phyloP scores from a whole-genome alignment of 177 flowering plant species.

The Vitis hybrid region DNA sequence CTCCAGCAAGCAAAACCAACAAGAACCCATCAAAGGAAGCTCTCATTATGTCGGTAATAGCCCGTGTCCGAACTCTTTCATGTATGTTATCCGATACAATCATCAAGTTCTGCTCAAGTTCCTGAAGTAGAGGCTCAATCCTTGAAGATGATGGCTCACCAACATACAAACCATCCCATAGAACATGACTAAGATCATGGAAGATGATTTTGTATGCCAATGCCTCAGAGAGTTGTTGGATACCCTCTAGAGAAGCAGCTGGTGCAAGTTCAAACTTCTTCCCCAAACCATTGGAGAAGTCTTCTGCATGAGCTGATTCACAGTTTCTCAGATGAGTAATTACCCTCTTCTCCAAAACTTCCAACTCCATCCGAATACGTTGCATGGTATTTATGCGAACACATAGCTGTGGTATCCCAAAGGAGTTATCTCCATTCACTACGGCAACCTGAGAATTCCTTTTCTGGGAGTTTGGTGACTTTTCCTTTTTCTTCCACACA shows the following conservation, averaged over 20 bases:
- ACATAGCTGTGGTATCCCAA: constrained; percentile 72
- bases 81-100: constrained; percentile 60
- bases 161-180: constrained; percentile 90
- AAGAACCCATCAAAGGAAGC: constrained; percentile 94
- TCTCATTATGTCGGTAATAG: constrained; percentile 79
- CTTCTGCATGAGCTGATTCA: constrained; percentile 72
- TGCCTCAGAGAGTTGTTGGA: constrained; percentile 85
- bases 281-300: constrained; percentile 59
- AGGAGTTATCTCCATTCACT: constrained; percentile 58
- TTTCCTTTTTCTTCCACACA: constrained; percentile 88
- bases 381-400: constrained; percentile 85
- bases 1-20: constrained; percentile 94
- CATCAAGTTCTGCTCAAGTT: constrained; percentile 61
- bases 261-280: constrained; percentile 77
- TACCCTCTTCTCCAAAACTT: constrained; percentile 71
- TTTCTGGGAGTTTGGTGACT: constrained; percentile 50
- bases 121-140: constrained; percentile 72
- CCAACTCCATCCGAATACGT: constrained; percentile 62
- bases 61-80: constrained; percentile 71
- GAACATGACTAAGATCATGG: constrained; percentile 71
- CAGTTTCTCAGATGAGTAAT: constrained; percentile 72
- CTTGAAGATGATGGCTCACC: constrained; percentile 79
- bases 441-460: constrained; percentile 80
- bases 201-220: constrained; percentile 78
- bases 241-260: constrained; percentile 71